Evolutionary conservation across 176 grass and related monocot species (phyloP).

Genomic region (Microstegium vimineum): DNA sequence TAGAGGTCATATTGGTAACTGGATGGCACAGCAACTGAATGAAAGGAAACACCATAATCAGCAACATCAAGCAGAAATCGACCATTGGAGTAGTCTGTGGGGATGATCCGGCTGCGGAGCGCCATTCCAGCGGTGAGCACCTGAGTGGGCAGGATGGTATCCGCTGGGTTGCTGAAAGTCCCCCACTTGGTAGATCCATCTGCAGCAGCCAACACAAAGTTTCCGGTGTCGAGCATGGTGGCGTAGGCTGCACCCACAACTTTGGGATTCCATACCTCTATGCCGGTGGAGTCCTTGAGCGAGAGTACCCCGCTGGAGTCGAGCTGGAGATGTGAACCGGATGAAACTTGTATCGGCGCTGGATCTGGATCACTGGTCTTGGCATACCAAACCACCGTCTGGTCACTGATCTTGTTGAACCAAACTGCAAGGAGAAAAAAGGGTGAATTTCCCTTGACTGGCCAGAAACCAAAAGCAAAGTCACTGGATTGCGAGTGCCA

Average conservation of each 20-base stretch:
- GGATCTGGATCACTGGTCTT: neutral
- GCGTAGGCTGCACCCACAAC: slow-evolving; percentile 22
- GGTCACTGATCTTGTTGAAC: slow-evolving; percentile 41
- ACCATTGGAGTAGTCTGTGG: slow-evolving; percentile 41
- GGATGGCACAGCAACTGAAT: slow-evolving; percentile 1
- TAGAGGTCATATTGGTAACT: slow-evolving; percentile 21
- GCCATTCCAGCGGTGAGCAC: neutral
- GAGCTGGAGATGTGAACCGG: slow-evolving; percentile 25
- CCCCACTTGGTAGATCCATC: slow-evolving; percentile 24
- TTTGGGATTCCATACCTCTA: slow-evolving; percentile 19
- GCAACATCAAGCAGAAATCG: slow-evolving; percentile 33
- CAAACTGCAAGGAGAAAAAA: slow-evolving; percentile 49
- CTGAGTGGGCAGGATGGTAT: slow-evolving; percentile 55
- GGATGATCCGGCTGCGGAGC: slow-evolving; percentile 29
- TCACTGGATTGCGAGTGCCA: slow-evolving; percentile 17
- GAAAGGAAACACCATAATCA: neutral
- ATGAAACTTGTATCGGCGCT: neutral
- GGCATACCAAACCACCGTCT: slow-evolving; percentile 41
- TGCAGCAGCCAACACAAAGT: slow-evolving; percentile 35
- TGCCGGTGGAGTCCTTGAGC: slow-evolving; percentile 10
- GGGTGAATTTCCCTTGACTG: neutral
- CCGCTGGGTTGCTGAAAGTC: slow-evolving; percentile 37
- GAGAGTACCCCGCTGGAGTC: slow-evolving; percentile 20
- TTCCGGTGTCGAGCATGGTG: slow-evolving; percentile 46
- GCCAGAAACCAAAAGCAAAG: slow-evolving; percentile 19